These are phyloP conservation scores for Trichosanthes cucumerina DNA, from an alignment of 306 rosid species.

Conservation along the genomic window DNA sequence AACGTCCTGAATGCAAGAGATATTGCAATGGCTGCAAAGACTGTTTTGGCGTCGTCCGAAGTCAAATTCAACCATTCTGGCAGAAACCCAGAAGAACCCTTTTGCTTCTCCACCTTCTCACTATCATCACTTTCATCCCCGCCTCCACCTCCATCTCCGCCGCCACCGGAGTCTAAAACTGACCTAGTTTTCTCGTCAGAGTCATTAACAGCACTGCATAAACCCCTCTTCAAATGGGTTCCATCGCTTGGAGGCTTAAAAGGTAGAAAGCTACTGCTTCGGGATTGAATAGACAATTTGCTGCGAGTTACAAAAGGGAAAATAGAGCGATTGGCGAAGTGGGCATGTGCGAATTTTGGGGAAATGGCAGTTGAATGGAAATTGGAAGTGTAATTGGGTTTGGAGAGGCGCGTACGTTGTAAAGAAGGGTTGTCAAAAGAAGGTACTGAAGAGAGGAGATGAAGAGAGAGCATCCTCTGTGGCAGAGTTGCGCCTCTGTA, in stretches of 20 bases:
- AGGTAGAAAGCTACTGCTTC: conserved; percentile 5
- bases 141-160: conserved; percentile 35
- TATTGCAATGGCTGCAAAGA: conserved; percentile 65
- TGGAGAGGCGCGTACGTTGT: conserved; percentile 23
- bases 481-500: background rate
- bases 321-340: conserved; percentile 2
- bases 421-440: conserved; percentile 31
- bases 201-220: conserved; percentile 36
- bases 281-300: conserved; percentile 6
- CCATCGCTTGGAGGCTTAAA: conserved; percentile 11
- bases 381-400: conserved; percentile 23
- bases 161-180: conserved; percentile 25
- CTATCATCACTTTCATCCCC: conserved; percentile 29
- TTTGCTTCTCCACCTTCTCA: conserved; percentile 38
- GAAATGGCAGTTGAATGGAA: conserved; percentile 9
- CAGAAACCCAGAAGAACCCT: conserved; percentile 29
- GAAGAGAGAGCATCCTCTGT: conserved; percentile 48
- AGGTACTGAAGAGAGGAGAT: conserved; percentile 28
- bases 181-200: conserved; percentile 37
- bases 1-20: conserved; percentile 55
- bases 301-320: background rate
- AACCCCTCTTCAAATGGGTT: conserved; percentile 21
- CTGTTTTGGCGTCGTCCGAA: conserved; percentile 74
- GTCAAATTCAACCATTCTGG: conserved; percentile 71
- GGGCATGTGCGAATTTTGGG: background rate